phyloP scores from a whole-genome alignment of 108 stramenopile genomes.

The Fragilaria radians region DNA sequence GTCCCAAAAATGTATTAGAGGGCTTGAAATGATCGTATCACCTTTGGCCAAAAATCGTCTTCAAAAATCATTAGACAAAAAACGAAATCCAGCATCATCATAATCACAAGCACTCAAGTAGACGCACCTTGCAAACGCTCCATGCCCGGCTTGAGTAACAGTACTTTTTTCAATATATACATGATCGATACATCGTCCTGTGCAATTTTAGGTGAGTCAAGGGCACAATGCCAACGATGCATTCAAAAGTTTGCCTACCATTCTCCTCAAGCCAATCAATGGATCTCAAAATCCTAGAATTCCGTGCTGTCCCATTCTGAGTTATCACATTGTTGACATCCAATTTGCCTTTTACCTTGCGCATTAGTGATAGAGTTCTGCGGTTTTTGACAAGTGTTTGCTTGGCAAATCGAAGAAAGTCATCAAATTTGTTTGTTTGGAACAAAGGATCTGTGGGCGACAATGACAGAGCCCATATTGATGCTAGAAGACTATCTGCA shows the following conservation, averaged over 20 bases:
- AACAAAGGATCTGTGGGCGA: no score
- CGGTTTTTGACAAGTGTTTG: not conserved
- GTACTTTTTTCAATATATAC: slow-evolving; percentile 11
- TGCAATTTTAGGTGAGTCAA: no score
- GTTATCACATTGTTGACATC: slow-evolving; percentile 3
- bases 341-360: not conserved
- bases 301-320: slow-evolving; percentile 15
- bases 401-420: no score
- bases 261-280: not conserved
- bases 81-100: no score
- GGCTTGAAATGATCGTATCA: slow-evolving; percentile 20
- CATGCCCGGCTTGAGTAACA: slow-evolving; percentile 38
- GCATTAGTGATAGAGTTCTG: slow-evolving; percentile 1
- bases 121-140: slow-evolving; percentile 37
- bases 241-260: not conserved
- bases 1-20: slow-evolving; percentile 3
- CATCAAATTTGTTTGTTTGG: no score
- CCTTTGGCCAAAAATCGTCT: slow-evolving; percentile 16
- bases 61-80: no score
- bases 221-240: not conserved
- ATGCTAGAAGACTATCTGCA: slow-evolving; percentile 6
- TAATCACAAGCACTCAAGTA: no score
- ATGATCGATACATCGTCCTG: not conserved
- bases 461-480: slow-evolving; percentile 3
- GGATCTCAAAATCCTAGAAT: not conserved